Evolutionary conservation across 2,329 filamentous ascomycete species (phyloP).

Genomic region (Fonsecaea multimorphosa): DNA sequence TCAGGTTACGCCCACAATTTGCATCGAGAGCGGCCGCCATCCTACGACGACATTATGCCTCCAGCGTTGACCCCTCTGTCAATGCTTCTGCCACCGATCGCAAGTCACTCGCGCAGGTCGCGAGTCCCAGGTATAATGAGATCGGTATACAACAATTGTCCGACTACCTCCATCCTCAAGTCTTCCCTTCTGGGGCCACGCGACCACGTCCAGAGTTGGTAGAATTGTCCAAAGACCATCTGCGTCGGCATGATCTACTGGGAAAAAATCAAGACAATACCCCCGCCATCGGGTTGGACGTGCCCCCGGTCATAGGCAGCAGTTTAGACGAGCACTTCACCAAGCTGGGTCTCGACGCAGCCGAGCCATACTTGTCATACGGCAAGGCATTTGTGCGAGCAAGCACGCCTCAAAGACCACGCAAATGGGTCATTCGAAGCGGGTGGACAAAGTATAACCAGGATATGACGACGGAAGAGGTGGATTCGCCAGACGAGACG

Average conservation of each 20-base stretch:
- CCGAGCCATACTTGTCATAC: conserved; percentile 78
- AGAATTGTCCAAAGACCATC: conserved; percentile 78
- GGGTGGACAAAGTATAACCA: conserved; percentile 93
- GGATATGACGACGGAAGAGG: conserved; percentile 73
- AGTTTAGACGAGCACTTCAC: conserved; percentile 94
- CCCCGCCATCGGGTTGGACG: conserved; percentile 80
- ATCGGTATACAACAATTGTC: conserved; percentile 95
- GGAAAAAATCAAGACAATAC: conserved; percentile 84
- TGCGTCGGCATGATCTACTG: conserved; percentile 81
- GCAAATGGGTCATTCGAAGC: conserved; percentile 76
- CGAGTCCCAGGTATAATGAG: conserved; percentile 78
- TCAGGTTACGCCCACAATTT: conserved; percentile 36
- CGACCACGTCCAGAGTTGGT: conserved; percentile 74
- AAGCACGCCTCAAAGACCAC: conserved; percentile 65
- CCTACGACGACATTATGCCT: conserved; percentile 37
- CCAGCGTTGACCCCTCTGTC: conserved; percentile 13
- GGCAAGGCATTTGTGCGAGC: conserved; percentile 75
- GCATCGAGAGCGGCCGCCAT: conserved; percentile 32
- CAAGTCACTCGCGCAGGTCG: conserved; percentile 29
- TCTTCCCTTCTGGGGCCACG: conserved; percentile 68
- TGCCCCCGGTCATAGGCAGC: conserved; percentile 77
- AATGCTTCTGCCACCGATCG: conserved; percentile 3
- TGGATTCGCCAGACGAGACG: conserved; percentile 77
- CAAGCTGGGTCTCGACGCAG: conserved; percentile 82
- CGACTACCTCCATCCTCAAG: conserved; percentile 77